Evolutionary conservation across 495 filamentous ascomycete species (phyloP).

Genomic region (Penicillium herquei): DNA sequence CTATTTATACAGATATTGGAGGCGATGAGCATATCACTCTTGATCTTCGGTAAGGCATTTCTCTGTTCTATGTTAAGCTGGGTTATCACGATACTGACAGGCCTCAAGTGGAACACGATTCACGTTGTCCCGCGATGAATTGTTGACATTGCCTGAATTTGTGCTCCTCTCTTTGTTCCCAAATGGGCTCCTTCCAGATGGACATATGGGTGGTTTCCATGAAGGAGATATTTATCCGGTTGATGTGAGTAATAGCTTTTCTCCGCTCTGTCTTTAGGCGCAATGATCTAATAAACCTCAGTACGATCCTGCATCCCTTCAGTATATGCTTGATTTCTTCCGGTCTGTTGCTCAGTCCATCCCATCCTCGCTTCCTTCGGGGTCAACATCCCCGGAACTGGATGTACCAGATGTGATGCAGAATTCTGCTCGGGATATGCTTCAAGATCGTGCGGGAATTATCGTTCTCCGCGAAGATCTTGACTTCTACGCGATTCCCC

Average conservation of each 20-base stretch:
- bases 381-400: conserved; percentile 56
- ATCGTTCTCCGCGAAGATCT: conserved; percentile 96
- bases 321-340: conserved; percentile 99
- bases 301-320: conserved; percentile 94
- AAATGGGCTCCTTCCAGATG: conserved; percentile 95
- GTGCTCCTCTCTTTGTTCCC: conserved; percentile 98
- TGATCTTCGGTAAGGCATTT: conserved; percentile 75
- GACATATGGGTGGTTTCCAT: conserved; percentile 88
- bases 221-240: conserved; percentile 95
- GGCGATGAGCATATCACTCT: conserved; percentile 95
- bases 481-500: conserved; percentile 98
- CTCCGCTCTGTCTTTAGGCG: conserved; percentile 1
- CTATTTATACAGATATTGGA: conserved; percentile 62
- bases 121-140: conserved; percentile 87
- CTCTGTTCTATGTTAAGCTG: conserved; percentile 1
- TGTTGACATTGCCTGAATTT: conserved; percentile 94
- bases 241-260: conserved; percentile 73
- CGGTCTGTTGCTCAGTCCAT: conserved; percentile 92
- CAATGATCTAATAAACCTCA: conserved; percentile 61
- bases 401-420: conserved; percentile 68
- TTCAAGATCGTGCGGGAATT: conserved; percentile 89
- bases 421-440: conserved; percentile 70
- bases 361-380: conserved; percentile 64
- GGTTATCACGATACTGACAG: conserved; percentile 11
- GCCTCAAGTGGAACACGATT: conserved; percentile 79